Evolutionary conservation across 192 early-diverging fungal genomes (phyloP), one percentile per base, ranked within the genome.

Genomic region (Backusella tarrabulga): DNA sequence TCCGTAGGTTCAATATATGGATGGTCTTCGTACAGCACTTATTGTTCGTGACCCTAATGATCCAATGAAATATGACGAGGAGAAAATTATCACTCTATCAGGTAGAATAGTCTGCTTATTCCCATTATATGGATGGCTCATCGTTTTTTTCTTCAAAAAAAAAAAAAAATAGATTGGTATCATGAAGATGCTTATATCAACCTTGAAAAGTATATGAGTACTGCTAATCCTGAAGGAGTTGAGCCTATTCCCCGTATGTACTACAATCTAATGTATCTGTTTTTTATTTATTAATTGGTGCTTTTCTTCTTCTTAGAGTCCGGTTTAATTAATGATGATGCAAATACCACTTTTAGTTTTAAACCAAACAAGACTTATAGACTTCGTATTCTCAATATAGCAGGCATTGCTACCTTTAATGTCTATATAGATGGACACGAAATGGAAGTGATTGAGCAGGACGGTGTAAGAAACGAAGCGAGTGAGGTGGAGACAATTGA

Each of bases 321-420:
- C 29, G 93, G 87, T 21, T 78, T 95, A 52, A 88, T 95, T 17
- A 91, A 91, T 75, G 85, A 90, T n/a, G 76, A 81, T 32, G 76
- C 77, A 29, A 78, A 88, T 41, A 77, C 83, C n/a, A 83, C 74
- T 34, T 83, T 93, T 72, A 76, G 74, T 44, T 93, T 97, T 80
- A 77, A 76, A 40, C 87, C 94, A 1, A 93, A 92, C 71, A 95
- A 94, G 84, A 94, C 89, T 9, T 96, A 96, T 83, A 90, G 94
- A 73, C 75, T 97, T 74, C 92, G 96, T 4, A 73, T 97, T 68
- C 91, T 97, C 84, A 93, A 92, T 82, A 94, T 92, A 88, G 90
- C 90, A 34, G 92, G 92, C 26, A 84, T 94, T 72, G 80, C 90
- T 19, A 91, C 89, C 80, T 97, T 92, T 87, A 85, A 89, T 72